phyloP scores from a whole-genome alignment of 2,329 filamentous ascomycete species.

The Sarocladiaceae sp. region DNA sequence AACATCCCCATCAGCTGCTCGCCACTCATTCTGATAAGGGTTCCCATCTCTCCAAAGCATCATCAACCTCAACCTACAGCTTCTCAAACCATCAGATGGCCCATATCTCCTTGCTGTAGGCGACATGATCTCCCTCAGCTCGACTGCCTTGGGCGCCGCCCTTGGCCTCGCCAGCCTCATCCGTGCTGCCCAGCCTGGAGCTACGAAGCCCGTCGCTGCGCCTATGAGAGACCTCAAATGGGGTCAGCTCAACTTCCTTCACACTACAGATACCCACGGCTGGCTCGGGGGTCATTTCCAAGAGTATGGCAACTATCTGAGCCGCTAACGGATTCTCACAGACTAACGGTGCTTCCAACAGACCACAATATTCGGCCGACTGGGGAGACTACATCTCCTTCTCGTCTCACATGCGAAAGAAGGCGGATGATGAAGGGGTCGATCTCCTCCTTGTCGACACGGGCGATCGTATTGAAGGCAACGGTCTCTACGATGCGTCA shows the following conservation, averaged over 20 bases:
- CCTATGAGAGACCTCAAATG: constrained; percentile 80
- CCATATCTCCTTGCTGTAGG: neutral
- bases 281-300: constrained; percentile 92
- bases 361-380: constrained; percentile 86
- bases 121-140: constrained; percentile 20
- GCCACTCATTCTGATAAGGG: no score
- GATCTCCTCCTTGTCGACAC: constrained; percentile 95
- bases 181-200: constrained; percentile 65
- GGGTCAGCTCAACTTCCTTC: constrained; percentile 96
- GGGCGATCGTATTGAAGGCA: constrained; percentile 88
- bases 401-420: constrained; percentile 70
- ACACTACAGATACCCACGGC: constrained; percentile 92
- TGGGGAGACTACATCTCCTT: constrained; percentile 99
- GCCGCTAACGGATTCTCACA: neutral
- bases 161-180: constrained; percentile 31
- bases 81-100: neutral
- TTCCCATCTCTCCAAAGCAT: neutral
- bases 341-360: constrained; percentile 26
- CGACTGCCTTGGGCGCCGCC: constrained; percentile 18
- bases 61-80: neutral
- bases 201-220: constrained; percentile 68
- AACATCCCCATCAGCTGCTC: constrained; percentile 6
- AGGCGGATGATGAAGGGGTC: constrained; percentile 68
- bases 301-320: constrained; percentile 53
- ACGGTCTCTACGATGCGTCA: constrained; percentile 88